Evolutionary conservation across 257 asterid genomes (phyloP).

Genomic region (Ilex asprella): DNA sequence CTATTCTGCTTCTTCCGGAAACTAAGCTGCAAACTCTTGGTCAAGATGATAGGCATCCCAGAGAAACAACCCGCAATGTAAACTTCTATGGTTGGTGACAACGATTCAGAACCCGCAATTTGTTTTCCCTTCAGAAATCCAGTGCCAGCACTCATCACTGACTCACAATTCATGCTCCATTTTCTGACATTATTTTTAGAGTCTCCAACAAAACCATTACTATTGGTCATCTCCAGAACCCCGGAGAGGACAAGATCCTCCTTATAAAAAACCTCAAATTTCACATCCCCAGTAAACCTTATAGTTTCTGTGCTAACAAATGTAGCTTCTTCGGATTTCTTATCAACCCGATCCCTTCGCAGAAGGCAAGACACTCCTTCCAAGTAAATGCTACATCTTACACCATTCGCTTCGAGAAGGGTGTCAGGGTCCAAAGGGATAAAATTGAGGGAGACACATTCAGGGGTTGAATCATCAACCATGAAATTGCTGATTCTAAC

Average conservation of each 20-base stretch:
- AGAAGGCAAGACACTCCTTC: conserved; percentile 64
- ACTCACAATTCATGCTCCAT: conserved; percentile 75
- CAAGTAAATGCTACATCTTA: conserved; percentile 45
- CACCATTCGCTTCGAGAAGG: conserved; percentile 72
- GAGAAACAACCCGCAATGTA: conserved; percentile 75
- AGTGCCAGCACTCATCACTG: conserved; percentile 39
- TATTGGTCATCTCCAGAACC: conserved; percentile 43
- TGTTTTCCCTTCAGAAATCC: conserved; percentile 73
- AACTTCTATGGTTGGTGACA: conserved; percentile 65
- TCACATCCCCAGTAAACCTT: conserved; percentile 62
- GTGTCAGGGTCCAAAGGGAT: conserved; percentile 60
- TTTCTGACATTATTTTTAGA: conserved; percentile 22
- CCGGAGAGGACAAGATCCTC: conserved; percentile 64
- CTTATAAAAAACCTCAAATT: conserved; percentile 60
- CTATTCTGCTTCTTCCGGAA: conserved; percentile 51
- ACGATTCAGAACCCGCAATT: conserved; percentile 34
- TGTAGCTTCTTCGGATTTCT: conserved; percentile 86
- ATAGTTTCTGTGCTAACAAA: conserved; percentile 79
- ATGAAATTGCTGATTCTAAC: conserved; percentile 63
- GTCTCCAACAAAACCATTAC: conserved; percentile 50
- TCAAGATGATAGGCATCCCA: conserved; percentile 71
- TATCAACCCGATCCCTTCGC: conserved; percentile 67
- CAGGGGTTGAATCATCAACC: conserved; percentile 71
- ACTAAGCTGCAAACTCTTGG: conserved; percentile 63
- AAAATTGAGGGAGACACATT: conserved; percentile 55